These are phyloP conservation scores for Argentina anserina DNA, from an alignment of 306 rosid genomes.

Conservation along the genomic window DNA sequence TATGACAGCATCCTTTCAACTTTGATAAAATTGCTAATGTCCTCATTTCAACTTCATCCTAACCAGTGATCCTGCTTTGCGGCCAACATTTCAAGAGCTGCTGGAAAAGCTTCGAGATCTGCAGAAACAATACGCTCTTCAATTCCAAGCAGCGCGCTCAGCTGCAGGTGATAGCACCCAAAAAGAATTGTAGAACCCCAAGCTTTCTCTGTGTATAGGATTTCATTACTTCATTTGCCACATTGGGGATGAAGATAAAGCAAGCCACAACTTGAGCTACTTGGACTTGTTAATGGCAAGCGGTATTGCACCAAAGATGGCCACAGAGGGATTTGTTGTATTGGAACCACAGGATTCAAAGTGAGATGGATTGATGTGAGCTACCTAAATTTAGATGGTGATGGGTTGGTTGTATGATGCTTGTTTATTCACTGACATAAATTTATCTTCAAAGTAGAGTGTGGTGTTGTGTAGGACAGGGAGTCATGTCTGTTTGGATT, in stretches of 20 bases:
- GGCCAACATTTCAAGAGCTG: conserved; percentile 86
- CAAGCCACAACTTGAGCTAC: conserved; percentile 16
- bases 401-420: conserved; percentile 36
- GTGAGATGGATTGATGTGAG: conserved; percentile 15
- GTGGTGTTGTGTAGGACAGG: conserved; percentile 33
- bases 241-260: conserved; percentile 20
- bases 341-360: conserved; percentile 26
- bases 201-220: conserved; percentile 16
- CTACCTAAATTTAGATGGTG: conserved; percentile 33
- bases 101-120: conserved; percentile 70
- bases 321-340: conserved; percentile 14
- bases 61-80: conserved; percentile 68
- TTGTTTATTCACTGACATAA: conserved; percentile 28
- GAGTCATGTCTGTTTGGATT: conserved; percentile 17
- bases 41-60: conserved; percentile 24
- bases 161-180: conserved; percentile 50
- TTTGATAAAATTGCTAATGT: conserved; percentile 4
- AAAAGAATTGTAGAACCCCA: conserved; percentile 53
- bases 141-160: conserved; percentile 74
- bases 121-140: conserved; percentile 56
- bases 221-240: conserved; percentile 20
- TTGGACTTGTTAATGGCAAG: background rate
- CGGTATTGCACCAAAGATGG: background rate
- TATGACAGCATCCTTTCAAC: background rate
- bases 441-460: conserved; percentile 14